These are phyloP conservation scores for Trichoderma sp. DNA, from an alignment of 2,329 filamentous ascomycete genomes.

Conservation along the genomic window DNA sequence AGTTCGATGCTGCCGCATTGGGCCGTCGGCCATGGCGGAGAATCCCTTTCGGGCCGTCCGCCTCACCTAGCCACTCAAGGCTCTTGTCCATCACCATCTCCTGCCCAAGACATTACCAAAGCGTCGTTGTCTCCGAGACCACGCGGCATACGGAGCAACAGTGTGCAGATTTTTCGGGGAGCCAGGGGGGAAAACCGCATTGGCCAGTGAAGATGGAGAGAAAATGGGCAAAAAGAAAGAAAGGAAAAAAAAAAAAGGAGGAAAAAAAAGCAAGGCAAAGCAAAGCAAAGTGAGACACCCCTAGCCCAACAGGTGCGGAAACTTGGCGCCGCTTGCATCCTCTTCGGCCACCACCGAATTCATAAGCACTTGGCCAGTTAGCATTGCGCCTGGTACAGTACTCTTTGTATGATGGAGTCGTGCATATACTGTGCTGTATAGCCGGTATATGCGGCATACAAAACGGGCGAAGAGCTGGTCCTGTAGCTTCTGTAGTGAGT, in stretches of 20 bases:
- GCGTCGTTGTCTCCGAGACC: conserved; percentile 8
- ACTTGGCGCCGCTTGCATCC: neutral
- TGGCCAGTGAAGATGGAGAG: neutral
- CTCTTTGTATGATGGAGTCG: neutral
- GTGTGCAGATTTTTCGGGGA: conserved; percentile 10
- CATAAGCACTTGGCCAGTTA: neutral
- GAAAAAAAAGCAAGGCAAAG: neutral
- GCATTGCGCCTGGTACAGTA: neutral
- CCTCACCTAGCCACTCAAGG: conserved; percentile 1
- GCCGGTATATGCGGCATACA: neutral
- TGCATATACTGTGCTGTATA: neutral
- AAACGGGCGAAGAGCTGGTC: neutral
- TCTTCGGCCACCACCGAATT: neutral
- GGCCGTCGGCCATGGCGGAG: conserved; percentile 1
- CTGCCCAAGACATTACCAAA: neutral
- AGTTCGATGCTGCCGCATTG: conserved; percentile 3
- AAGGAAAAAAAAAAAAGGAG: neutral
- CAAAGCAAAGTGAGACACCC: neutral
- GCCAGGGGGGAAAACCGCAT: neutral
- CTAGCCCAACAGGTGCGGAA: neutral
- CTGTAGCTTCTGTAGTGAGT: neutral
- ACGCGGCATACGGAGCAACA: conserved; percentile 14
- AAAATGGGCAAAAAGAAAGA: neutral
- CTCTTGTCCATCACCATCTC: neutral
- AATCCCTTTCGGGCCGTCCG: conserved; percentile 20